A percentile compares a stretch with the other conserved stretches of the same genome.
These are phyloP conservation scores for Hemisphaericaspora lyxosophila DNA, from an alignment of 1,139 yeast species.

Conservation along the genomic window DNA sequence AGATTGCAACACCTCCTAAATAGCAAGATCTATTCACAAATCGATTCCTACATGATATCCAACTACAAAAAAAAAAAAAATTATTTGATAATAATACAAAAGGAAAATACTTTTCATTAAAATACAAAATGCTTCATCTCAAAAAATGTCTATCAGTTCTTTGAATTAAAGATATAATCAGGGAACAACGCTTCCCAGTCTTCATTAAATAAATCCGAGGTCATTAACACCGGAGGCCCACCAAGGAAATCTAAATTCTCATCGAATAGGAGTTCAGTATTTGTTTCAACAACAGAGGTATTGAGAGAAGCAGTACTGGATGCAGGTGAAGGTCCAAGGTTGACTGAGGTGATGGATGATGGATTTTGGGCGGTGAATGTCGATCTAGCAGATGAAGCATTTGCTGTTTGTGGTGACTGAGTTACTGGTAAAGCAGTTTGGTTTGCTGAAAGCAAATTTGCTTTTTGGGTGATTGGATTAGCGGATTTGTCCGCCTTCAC, in stretches of 20 bases:
- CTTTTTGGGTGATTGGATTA: not conserved
- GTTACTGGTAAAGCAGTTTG: not conserved
- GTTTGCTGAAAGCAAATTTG: constrained; percentile 1
- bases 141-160: constrained; percentile 10
- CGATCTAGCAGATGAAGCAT: constrained; percentile 5
- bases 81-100: constrained; percentile 4
- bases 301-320: constrained; percentile 10
- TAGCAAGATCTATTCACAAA: no score
- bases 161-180: constrained; percentile 30
- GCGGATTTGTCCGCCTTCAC: not conserved
- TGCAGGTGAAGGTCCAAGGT: constrained; percentile 6
- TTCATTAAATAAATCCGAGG: constrained; percentile 49
- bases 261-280: constrained; percentile 21
- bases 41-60: no score
- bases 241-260: constrained; percentile 45
- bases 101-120: not conserved
- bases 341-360: not conserved
- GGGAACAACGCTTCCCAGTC: constrained; percentile 54
- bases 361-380: constrained; percentile 2
- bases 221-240: constrained; percentile 55
- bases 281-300: constrained; percentile 19
- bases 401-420: constrained; percentile 3
- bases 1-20: no score
- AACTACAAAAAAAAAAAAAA: no score
- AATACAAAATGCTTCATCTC: not conserved